Evolutionary conservation across 2,329 filamentous ascomycete species (phyloP), one percentile per base, ranked within the genome.

Genomic region (Fusarium buxicola): DNA sequence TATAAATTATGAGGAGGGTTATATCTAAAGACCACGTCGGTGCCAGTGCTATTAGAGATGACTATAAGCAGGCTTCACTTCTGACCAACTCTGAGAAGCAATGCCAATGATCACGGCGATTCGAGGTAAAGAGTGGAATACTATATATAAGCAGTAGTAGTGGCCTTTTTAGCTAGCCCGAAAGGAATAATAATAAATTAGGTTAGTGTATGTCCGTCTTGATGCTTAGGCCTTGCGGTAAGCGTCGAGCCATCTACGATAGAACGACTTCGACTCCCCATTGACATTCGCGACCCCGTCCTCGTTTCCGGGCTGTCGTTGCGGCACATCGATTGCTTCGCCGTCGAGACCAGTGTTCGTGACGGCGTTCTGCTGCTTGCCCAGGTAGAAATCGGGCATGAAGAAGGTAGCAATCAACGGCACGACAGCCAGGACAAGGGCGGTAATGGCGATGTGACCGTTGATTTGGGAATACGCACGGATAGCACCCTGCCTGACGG

Each of bases 331-430:
- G 2, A 74, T 65, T 7, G 40, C 9, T 49, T 73, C 68, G 4
- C 73, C 73, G 45, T 74, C 73, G 2, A 75, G 69, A 49, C 73
- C 73, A 25, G 54, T 75, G 61, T 74, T 74, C 5, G 61, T 75
- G n/a, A 69, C 71, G 8, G 74, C 73, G 18, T 75, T 75, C 62
- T 75, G 74, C 52, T 74, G 69, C 62, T 73, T 72, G 56, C 74
- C 75, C 2, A 75, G 66, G 45, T 75, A 76, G 63, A 60, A 80
- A 69, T 80, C 72, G 39, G 78, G 77, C 77, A 79, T 78, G 60
- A 77, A 78, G 18, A 80, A 66, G 2, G 76, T 66, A 5, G 74
- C 76, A 25, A 78, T 44, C 0, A 77, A 38, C 1, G 77, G 71
- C 1, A 80, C 51, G 13, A 44, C 53, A 25, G 75, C 66, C 13